Percentiles rank a stretch among this genome's conserved stretches.
phyloP scores from a whole-genome alignment of 2,329 filamentous ascomycete genomes.

The Ceratocystis huliohia region DNA sequence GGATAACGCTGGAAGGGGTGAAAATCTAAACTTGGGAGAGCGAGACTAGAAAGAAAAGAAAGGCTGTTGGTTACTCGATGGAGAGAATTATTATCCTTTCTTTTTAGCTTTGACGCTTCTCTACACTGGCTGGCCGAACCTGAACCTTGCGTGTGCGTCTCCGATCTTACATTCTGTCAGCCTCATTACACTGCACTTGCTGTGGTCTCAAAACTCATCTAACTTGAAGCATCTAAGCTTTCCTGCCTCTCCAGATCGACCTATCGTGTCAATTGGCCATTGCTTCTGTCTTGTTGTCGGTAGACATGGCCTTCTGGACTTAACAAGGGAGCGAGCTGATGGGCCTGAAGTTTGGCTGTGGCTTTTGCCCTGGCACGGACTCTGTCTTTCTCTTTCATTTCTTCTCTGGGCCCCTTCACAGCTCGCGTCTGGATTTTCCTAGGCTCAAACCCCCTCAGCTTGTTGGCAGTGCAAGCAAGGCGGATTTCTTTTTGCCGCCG shows the following conservation, averaged over 20 bases:
- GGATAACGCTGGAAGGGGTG: not conserved
- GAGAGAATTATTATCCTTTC: too few species aligned
- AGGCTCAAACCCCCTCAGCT: not conserved
- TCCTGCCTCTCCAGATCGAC: not conserved
- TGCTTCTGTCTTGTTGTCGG: not conserved
- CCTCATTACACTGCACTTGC: too few species aligned
- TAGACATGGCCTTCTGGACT: not conserved
- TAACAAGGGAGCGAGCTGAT: not conserved
- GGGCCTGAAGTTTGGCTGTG: not conserved
- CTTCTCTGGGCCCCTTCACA: not conserved
- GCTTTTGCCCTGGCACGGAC: not conserved
- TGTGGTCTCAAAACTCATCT: not conserved
- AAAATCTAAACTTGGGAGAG: conserved; percentile 1
- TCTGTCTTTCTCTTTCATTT: not conserved
- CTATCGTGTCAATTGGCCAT: not conserved
- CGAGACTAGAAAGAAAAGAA: not conserved
- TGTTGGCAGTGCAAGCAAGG: not conserved
- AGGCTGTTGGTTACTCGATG: not conserved
- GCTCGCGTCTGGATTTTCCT: not conserved
- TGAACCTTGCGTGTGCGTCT: too few species aligned
- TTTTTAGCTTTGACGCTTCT: not conserved
- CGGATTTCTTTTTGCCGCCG: not conserved
- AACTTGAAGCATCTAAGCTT: not conserved
- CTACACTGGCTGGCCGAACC: not conserved
- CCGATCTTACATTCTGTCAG: too few species aligned